Evolutionary conservation across 352 stramenopile genomes (phyloP).

Genomic region (Phytophthora foliorum): DNA sequence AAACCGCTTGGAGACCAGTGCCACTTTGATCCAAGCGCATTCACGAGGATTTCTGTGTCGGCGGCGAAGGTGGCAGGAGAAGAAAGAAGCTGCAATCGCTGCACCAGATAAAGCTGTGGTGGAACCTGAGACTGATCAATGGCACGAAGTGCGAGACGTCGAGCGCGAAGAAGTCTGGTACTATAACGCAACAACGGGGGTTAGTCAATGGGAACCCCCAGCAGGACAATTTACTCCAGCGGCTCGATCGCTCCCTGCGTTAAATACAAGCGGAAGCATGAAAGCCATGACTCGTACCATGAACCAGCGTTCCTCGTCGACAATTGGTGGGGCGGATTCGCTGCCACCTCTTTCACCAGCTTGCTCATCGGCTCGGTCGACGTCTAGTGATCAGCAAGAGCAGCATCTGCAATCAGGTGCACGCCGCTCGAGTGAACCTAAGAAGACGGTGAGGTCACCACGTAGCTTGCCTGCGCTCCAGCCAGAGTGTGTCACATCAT

Average conservation of each 20-base stretch:
- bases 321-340: background rate
- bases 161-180: constrained; percentile 81
- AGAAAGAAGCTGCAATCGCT: constrained; percentile 4
- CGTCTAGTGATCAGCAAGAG: constrained; percentile 34
- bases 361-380: constrained; percentile 47
- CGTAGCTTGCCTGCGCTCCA: constrained; percentile 43
- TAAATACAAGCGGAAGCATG: constrained; percentile 19
- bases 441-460: constrained; percentile 18
- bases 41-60: constrained; percentile 64
- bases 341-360: constrained; percentile 48
- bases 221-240: constrained; percentile 17
- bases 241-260: constrained; percentile 27
- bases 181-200: constrained; percentile 77
- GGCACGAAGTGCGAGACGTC: constrained; percentile 81
- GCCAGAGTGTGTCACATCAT: constrained; percentile 37
- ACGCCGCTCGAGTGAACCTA: constrained; percentile 8
- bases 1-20: constrained; percentile 62
- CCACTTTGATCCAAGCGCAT: constrained; percentile 75
- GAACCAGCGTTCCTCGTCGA: constrained; percentile 18
- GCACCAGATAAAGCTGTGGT: background rate
- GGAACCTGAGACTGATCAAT: constrained; percentile 38
- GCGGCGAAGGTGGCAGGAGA: constrained; percentile 36
- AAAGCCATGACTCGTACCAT: constrained; percentile 14
- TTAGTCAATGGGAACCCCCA: constrained; percentile 83
- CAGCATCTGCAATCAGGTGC: constrained; percentile 19